phyloP scores from a whole-genome alignment of 1,139 yeast genomes.

The Pichia cactophila region DNA sequence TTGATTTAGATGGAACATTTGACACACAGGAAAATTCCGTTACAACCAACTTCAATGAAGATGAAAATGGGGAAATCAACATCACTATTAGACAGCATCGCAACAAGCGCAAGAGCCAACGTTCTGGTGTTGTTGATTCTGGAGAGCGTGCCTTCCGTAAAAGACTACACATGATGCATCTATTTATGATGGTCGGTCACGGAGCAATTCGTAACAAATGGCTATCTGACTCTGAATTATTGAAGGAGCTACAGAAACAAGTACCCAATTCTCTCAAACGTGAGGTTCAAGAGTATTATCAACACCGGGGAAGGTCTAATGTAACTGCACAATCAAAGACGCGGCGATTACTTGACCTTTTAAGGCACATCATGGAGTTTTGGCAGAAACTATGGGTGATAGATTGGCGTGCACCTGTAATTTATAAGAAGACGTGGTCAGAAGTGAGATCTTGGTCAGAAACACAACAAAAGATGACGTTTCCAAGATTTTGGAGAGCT shows the following conservation, averaged over 20 bases:
- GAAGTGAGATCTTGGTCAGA: slow-evolving; percentile 32
- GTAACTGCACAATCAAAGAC: slow-evolving; percentile 43
- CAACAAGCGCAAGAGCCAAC: slow-evolving; percentile 22
- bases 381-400: slow-evolving; percentile 56
- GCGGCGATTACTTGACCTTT: slow-evolving; percentile 65
- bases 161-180: slow-evolving; percentile 50
- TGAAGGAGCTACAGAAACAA: slow-evolving; percentile 32
- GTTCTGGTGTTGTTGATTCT: slow-evolving; percentile 35
- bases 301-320: slow-evolving; percentile 12
- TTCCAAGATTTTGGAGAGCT: slow-evolving; percentile 35
- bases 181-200: slow-evolving; percentile 55
- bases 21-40: slow-evolving; percentile 4
- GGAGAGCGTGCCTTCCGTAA: slow-evolving; percentile 49
- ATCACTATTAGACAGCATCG: slow-evolving; percentile 19
- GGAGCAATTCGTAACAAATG: slow-evolving; percentile 65
- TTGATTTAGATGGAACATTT: slow-evolving; percentile 22
- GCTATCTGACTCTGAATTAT: slow-evolving; percentile 38
- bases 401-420: slow-evolving; percentile 28
- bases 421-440: slow-evolving; percentile 52
- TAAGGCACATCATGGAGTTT: slow-evolving; percentile 52
- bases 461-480: slow-evolving; percentile 18
- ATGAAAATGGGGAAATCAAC: slow-evolving; percentile 16
- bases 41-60: slow-evolving; percentile 5
- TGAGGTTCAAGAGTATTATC: slow-evolving; percentile 28
- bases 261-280: slow-evolving; percentile 41